Evolutionary conservation across 208 protist species (phyloP).

Genomic region (Trypanosoma theileri): DNA sequence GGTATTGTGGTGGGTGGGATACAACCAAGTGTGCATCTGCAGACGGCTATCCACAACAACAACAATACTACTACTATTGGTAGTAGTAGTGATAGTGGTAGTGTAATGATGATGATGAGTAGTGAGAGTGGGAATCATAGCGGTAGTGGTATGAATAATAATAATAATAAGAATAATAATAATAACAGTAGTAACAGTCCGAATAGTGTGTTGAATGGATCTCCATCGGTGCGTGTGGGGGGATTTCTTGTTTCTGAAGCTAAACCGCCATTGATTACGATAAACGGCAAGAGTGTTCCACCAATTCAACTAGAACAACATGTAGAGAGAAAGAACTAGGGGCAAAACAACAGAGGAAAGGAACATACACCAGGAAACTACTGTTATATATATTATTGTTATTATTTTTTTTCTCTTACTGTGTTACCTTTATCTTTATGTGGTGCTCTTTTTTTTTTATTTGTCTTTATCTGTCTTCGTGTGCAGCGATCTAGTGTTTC

Average conservation of each 20-base stretch:
- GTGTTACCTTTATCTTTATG: constrained; percentile 1
- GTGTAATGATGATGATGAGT: background rate
- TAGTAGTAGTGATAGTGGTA: background rate
- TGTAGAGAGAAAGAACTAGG: no score
- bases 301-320: background rate
- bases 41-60: background rate
- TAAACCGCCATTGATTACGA: constrained; percentile 15
- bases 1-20: constrained; percentile 22
- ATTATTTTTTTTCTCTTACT: constrained; percentile 1
- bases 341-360: background rate
- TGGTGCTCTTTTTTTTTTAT: constrained; percentile 24
- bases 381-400: constrained; percentile 1
- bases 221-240: constrained; percentile 28
- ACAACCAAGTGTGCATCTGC: background rate
- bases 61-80: background rate
- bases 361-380: no score
- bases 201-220: background rate
- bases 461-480: background rate
- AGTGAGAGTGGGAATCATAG: background rate
- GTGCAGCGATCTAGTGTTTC: background rate
- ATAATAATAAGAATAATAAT: background rate
- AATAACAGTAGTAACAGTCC: background rate
- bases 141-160: no score
- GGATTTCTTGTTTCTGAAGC: constrained; percentile 21
- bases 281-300: constrained; percentile 10